phyloP scores from a whole-genome alignment of 2,329 filamentous ascomycete species.

The Claviceps sp. region DNA sequence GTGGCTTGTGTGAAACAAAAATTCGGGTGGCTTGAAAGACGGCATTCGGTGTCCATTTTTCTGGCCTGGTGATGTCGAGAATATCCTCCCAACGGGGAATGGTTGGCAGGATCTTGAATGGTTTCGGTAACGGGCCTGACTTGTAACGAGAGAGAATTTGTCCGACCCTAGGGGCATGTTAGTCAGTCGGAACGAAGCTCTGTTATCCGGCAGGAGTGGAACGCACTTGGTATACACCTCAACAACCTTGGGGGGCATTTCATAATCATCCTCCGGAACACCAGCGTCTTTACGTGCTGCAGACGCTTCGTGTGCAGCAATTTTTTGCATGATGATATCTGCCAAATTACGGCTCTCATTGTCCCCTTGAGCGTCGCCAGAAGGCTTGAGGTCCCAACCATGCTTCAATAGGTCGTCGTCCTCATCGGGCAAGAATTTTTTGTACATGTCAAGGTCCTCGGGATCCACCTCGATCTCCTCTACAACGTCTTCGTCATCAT shows the following conservation, averaged over 20 bases:
- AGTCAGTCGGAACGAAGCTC: conserved; percentile 2
- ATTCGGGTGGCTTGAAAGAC: conserved; percentile 83
- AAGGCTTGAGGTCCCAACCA: conserved; percentile 36
- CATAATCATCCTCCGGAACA: conserved; percentile 63
- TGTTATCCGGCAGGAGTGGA: no score
- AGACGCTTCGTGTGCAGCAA: conserved; percentile 74
- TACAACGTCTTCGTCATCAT: conserved; percentile 55
- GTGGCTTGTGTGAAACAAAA: conserved; percentile 74
- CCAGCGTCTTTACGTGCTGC: conserved; percentile 34
- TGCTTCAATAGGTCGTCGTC: conserved; percentile 62
- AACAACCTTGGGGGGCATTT: conserved; percentile 80
- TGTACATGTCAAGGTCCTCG: conserved; percentile 77
- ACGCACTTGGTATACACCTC: conserved; percentile 82
- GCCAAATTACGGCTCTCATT: conserved; percentile 63
- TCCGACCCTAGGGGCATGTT: conserved; percentile 47
- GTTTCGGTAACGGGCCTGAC: conserved; percentile 90
- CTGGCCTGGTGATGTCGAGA: conserved; percentile 69
- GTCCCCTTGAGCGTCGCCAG: conserved; percentile 31
- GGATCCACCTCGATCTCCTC: conserved; percentile 75
- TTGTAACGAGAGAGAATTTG: conserved; percentile 85
- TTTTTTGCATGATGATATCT: conserved; percentile 87
- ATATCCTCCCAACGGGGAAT: conserved; percentile 86
- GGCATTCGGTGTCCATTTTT: conserved; percentile 59
- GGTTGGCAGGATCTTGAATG: conserved; percentile 91
- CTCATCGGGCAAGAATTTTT: conserved; percentile 69